Base-by-base conservation (phyloP, 768 basidiomycete genomes). In the Daedaleopsis sinensis region DNA sequence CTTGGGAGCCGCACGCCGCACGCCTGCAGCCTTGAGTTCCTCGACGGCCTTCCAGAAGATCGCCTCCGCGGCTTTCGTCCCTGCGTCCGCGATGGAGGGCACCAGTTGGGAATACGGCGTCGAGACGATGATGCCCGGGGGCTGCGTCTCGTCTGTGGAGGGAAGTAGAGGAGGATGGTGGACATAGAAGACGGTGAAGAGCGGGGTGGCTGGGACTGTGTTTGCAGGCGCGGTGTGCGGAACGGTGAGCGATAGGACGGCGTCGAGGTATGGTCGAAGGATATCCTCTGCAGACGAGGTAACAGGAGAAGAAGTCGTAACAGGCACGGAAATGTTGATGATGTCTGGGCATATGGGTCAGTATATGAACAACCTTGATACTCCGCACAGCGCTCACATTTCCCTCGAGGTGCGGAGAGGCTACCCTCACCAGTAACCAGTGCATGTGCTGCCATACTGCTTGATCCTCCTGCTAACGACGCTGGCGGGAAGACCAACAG, bases 401-500 rank as follows among this genome's bases (percentile, higher is more conserved):
- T 88, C 2, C 85, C 90, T 52, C 79, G 76, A 0, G 94, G 94
- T 21, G 90, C 81, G 5, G 89, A 87, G 77, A 93, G 77, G 15
- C 88, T 88, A 10, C 84, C 87, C 68, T 88, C 84, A 2, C 93
- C 94, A 1, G 86, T 84, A 21, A 90, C 76, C 37, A 95, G 73
- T 1, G 81, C 85, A 50, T 86, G 87, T 4, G 86, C 80, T 11
- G 78, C 76, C 1, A 76, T 76, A 5, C 73, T 72, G 2, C 79
- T 76, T 21, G 86, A 86, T 27, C 79, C 83, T 43, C 62, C 71
- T 1, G 71, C 55, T 9, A 91, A 68, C 0, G 85, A 82, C 1
- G 76, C 77, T 1, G 93, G 94, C 0, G 93, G 90, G 64, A 94
- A 93, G 5, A 94, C 80, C 6, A 94, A 70, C 15, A 94, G 71